Evolutionary conservation across 306 rosid genomes (phyloP), one percentile per base, ranked within the genome.

Genomic region (Biancaea sappan): DNA sequence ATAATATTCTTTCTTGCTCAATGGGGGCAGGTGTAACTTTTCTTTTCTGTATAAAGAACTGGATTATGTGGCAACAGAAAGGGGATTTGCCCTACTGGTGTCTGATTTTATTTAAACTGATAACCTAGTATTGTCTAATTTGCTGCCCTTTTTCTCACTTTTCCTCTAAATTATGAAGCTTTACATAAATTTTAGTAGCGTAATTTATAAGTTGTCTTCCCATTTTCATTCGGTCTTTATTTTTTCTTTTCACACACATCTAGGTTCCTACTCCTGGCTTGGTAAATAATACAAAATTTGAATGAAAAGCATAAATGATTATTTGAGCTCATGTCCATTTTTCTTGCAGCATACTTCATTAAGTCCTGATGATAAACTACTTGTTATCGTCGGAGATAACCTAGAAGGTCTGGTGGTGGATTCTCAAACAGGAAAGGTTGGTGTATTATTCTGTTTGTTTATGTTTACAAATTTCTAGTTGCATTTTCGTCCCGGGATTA

Each of bases 371-470:
- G 88, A 84, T 48, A 86, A 86, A 72, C 83, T 88, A 68, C 74
- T 86, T 48, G 82, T 56, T 26, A 61, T 86, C 47, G 93, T 86
- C 14, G 93, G 93, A 22, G 93, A 88, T 76, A 75, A 88, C 75
- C 93, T 88, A 6, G 85, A 88, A 11, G 90, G 93, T 24, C 12
- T 81, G 66, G 48, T 88, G 76, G 93, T 86, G 28, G 86, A 88
- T 84, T 84, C 93, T 21, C 90, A 84, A 75, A 79, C 87, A 38
- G 90, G 93, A 73, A 86, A 86, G 92, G 92, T 88, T 73, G 61
- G 76, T 44, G 7, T 67, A 19, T 50, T 46, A 9, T 9, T 3
- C 44, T 67, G 57, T 41, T 65, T 12, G 34, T 66, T 4, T 31
- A 43, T 29, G 29, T 67, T n/a, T 32, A 15, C 10, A 0, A 2